Evolutionary conservation across 139 green algal species (phyloP).

Genomic region (Coccomyxa sp.): DNA sequence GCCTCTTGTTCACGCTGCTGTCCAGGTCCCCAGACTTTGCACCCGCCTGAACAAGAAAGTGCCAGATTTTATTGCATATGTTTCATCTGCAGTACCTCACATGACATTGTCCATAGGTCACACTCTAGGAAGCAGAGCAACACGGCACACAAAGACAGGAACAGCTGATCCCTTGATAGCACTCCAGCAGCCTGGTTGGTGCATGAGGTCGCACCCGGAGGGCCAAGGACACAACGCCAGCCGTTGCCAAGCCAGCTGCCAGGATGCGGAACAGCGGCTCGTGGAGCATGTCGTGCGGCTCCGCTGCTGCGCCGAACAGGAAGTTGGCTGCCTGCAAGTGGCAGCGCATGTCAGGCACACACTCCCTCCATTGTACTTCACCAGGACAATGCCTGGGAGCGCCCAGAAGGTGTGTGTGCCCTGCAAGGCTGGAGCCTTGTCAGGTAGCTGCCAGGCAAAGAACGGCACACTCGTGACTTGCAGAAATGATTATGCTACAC

Average conservation of each 20-base stretch:
- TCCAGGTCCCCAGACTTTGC: not conserved
- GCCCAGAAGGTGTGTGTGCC: not conserved
- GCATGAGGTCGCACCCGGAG: not conserved
- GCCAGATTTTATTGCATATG: not conserved
- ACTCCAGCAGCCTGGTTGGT: not conserved
- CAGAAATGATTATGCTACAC: not conserved
- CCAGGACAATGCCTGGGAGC: not conserved
- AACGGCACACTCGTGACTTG: not conserved
- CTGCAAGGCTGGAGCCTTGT: not conserved
- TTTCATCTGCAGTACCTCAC: not conserved
- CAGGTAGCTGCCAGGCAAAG: not conserved
- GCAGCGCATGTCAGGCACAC: not conserved
- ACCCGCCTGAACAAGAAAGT: not conserved
- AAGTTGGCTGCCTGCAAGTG: slow-evolving; percentile 14
- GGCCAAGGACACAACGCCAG: not conserved
- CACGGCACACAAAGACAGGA: not conserved
- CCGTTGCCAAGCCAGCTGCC: not conserved
- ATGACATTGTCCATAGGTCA: not conserved
- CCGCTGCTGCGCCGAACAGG: slow-evolving; percentile 8
- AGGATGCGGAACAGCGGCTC: slow-evolving; percentile 9
- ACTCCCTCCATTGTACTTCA: not conserved
- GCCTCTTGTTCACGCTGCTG: not conserved
- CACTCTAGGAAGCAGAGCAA: not conserved
- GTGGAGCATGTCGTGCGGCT: slow-evolving; percentile 15
- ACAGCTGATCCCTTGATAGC: not conserved